These are phyloP conservation scores for Alternaria postmessia DNA, from an alignment of 2,329 filamentous ascomycete genomes.

Conservation along the genomic window DNA sequence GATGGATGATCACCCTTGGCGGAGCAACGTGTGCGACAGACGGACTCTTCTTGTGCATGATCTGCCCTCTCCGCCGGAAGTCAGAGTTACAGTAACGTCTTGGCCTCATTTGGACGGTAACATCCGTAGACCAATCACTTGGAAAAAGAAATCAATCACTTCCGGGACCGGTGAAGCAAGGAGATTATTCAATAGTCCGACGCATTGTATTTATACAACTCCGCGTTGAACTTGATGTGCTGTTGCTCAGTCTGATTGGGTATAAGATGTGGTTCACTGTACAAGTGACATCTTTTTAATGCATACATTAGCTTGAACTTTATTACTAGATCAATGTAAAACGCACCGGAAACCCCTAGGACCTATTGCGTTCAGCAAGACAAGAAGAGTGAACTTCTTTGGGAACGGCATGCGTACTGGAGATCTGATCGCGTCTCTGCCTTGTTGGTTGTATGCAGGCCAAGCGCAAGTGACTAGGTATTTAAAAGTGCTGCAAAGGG, in stretches of 20 bases:
- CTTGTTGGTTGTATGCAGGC: background rate
- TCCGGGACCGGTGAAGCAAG: background rate
- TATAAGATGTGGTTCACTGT: background rate
- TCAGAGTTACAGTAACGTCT: slow-evolving; percentile 1
- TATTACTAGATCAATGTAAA: background rate
- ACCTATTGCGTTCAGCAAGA: background rate
- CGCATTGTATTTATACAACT: background rate
- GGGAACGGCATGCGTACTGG: background rate
- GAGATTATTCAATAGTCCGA: background rate
- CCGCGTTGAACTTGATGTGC: background rate
- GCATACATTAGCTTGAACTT: background rate
- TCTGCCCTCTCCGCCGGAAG: slow-evolving; percentile 17
- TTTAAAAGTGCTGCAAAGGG: background rate
- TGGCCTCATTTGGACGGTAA: slow-evolving; percentile 5
- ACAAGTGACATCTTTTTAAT: background rate
- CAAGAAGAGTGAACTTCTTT: too few relatives aligned
- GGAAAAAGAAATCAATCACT: background rate
- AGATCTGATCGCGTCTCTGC: background rate
- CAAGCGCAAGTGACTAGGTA: background rate
- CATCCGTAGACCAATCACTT: background rate
- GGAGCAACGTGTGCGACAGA: slow-evolving; percentile 19
- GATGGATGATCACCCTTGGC: slow-evolving; percentile 31
- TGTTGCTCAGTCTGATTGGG: background rate
- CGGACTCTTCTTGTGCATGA: slow-evolving; percentile 18
- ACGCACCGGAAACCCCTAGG: background rate